Percentiles rank a stretch among this genome's conserved stretches.
These are phyloP conservation scores for Rhizoctonia solani DNA, from an alignment of 1,284 basidiomycete species.

Conservation along the genomic window DNA sequence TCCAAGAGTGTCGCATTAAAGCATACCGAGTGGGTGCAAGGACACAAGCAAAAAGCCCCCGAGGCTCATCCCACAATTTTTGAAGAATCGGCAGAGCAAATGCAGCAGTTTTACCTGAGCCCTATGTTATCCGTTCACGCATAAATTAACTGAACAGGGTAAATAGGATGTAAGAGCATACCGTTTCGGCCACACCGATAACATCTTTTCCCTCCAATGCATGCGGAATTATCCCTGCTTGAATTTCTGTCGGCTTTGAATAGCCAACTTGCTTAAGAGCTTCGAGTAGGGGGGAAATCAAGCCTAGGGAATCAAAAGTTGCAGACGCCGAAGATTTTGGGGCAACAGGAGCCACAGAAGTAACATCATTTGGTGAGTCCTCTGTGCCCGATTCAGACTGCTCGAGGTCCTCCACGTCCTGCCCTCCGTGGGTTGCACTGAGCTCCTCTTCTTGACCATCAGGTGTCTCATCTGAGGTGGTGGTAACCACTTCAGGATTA, in stretches of 20 bases:
- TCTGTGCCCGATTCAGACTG: too few relatives aligned
- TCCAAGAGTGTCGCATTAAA: background rate
- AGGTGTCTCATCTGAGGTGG: too few relatives aligned
- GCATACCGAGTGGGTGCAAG: constrained; percentile 83
- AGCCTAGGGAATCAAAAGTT: constrained; percentile 67
- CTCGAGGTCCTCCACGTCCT: too few relatives aligned
- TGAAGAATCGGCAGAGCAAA: constrained; percentile 97
- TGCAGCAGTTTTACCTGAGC: constrained; percentile 97
- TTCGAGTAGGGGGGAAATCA: constrained; percentile 88
- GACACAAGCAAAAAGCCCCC: constrained; percentile 91
- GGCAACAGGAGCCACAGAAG: background rate
- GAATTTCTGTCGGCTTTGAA: constrained; percentile 91
- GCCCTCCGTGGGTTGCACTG: too few relatives aligned
- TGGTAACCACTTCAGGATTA: too few relatives aligned
- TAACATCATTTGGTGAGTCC: too few relatives aligned
- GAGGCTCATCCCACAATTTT: constrained; percentile 95
- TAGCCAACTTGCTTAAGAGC: constrained; percentile 84
- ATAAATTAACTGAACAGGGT: background rate
- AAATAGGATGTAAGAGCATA: background rate
- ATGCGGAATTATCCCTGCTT: constrained; percentile 85
- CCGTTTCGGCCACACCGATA: constrained; percentile 94
- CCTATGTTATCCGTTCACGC: constrained; percentile 44
- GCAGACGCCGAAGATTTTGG: constrained; percentile 38
- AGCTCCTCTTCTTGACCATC: too few relatives aligned
- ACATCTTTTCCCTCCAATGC: constrained; percentile 92